A percentile compares a stretch with the other conserved stretches of the same genome.
Conservation (phyloP, 2,329 filamentous ascomycete species). For the Trichoderma sp. region DNA sequence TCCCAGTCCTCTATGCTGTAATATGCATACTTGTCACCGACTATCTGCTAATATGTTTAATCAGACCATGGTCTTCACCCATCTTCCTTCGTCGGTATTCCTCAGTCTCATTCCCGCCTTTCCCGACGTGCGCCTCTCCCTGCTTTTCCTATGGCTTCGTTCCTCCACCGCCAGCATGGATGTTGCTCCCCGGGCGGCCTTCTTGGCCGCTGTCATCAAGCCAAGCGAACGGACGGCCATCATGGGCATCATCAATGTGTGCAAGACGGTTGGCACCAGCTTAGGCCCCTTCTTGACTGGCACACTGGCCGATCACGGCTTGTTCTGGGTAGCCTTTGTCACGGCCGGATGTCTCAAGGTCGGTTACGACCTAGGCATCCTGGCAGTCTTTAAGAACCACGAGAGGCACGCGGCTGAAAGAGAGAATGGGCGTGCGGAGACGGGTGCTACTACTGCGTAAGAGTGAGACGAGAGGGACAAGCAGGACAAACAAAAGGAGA, state of each 20-base stretch:
- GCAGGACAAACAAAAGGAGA: not conserved
- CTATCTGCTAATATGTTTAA: not conserved
- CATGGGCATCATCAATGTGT: conserved; percentile 69
- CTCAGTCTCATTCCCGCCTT: conserved; percentile 64
- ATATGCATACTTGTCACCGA: not conserved
- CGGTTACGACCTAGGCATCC: conserved; percentile 59
- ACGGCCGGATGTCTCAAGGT: conserved; percentile 64
- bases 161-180: conserved; percentile 69
- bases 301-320: conserved; percentile 54
- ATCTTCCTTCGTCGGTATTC: conserved; percentile 68
- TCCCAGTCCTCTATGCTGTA: conserved; percentile 22
- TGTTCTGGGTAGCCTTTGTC: conserved; percentile 65
- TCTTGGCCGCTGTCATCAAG: conserved; percentile 65
- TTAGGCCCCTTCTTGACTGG: conserved; percentile 66
- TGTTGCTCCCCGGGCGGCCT: conserved; percentile 67
- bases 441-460: not conserved
- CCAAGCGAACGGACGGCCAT: conserved; percentile 69
- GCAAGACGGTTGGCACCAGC: conserved; percentile 66
- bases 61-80: conserved; percentile 74
- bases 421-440: not conserved
- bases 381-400: conserved; percentile 39
- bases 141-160: conserved; percentile 63
- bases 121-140: conserved; percentile 52
- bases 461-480: not conserved
- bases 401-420: conserved; percentile 20